A percentile compares a stretch with the other conserved stretches of the same genome.
These are phyloP conservation scores for Tremellales sp. DNA, from an alignment of 1,284 basidiomycete species.

Conservation along the genomic window DNA sequence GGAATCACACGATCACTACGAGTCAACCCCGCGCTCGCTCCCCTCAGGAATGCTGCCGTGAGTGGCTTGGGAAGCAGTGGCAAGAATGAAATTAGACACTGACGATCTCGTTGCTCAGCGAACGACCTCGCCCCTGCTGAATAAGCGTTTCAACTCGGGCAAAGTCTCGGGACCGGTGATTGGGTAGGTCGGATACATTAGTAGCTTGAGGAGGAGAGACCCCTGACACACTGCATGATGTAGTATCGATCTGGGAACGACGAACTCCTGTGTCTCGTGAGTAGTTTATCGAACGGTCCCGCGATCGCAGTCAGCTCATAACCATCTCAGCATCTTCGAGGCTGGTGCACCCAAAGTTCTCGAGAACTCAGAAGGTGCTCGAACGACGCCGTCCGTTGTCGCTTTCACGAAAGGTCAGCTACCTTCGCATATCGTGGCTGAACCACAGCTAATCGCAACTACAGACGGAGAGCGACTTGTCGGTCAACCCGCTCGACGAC, in stretches of 20 bases:
- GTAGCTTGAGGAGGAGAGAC: background rate
- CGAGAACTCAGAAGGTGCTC: slow-evolving; percentile 95
- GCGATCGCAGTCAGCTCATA: background rate
- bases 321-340: slow-evolving; percentile 68
- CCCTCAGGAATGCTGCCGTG: slow-evolving; percentile 23
- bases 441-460: background rate
- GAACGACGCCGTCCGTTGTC: slow-evolving; percentile 96
- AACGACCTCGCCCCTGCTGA: slow-evolving; percentile 31
- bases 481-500: slow-evolving; percentile 94
- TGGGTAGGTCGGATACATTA: slow-evolving; percentile 23
- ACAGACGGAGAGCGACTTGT: slow-evolving; percentile 79
- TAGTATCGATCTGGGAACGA: slow-evolving; percentile 53
- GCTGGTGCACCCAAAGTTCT: slow-evolving; percentile 91
- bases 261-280: slow-evolving; percentile 81
- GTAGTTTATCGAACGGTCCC: slow-evolving; percentile 1
- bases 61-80: slow-evolving; percentile 6
- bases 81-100: background rate
- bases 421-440: background rate
- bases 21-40: slow-evolving; percentile 16
- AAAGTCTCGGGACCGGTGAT: slow-evolving; percentile 53
- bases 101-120: slow-evolving; percentile 21
- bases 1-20: slow-evolving; percentile 38
- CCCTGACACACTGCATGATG: background rate
- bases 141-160: slow-evolving; percentile 50
- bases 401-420: slow-evolving; percentile 86